These are phyloP conservation scores for Elongisporangium undulatum DNA, from an alignment of 352 stramenopile species.

Conservation along the genomic window DNA sequence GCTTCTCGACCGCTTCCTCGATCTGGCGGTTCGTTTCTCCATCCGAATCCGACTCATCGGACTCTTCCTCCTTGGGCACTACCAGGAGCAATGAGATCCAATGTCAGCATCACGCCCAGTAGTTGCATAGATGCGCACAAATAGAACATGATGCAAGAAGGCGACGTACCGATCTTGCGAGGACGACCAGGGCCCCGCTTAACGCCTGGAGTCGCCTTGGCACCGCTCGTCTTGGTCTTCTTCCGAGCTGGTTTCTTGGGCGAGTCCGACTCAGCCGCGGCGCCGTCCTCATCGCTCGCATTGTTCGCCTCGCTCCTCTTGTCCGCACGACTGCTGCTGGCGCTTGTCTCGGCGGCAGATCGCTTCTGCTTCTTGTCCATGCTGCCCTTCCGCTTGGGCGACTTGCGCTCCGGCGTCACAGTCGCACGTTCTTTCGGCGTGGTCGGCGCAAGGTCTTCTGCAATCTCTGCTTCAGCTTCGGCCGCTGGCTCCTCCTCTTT, in stretches of 20 bases:
- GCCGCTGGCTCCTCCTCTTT: not conserved
- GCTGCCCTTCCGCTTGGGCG: slow-evolving; percentile 7
- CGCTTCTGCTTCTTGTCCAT: not conserved
- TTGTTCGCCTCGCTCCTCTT: slow-evolving; percentile 4
- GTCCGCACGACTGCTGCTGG: not conserved
- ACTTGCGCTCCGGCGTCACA: slow-evolving; percentile 4
- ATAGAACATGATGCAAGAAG: not conserved
- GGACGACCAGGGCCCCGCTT: slow-evolving; percentile 36
- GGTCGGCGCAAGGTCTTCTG: slow-evolving; percentile 1
- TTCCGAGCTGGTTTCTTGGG: slow-evolving; percentile 50
- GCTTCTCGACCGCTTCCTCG: slow-evolving; percentile 34
- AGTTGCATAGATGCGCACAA: not conserved
- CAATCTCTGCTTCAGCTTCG: slow-evolving; percentile 1
- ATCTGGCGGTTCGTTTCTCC: slow-evolving; percentile 30
- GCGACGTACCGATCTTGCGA: slow-evolving; percentile 29
- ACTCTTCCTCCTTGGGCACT: slow-evolving; percentile 16
- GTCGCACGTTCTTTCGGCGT: slow-evolving; percentile 2
- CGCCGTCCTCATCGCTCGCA: slow-evolving; percentile 12
- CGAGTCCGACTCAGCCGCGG: slow-evolving; percentile 41
- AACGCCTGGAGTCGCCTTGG: slow-evolving; percentile 3
- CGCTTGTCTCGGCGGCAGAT: not conserved
- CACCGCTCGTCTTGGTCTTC: slow-evolving; percentile 17
- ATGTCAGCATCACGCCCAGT: not conserved
- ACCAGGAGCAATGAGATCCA: not conserved
- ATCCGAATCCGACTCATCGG: slow-evolving; percentile 19